phyloP scores from a whole-genome alignment of 2,329 filamentous ascomycete species.

The Paraphoma sp. region DNA sequence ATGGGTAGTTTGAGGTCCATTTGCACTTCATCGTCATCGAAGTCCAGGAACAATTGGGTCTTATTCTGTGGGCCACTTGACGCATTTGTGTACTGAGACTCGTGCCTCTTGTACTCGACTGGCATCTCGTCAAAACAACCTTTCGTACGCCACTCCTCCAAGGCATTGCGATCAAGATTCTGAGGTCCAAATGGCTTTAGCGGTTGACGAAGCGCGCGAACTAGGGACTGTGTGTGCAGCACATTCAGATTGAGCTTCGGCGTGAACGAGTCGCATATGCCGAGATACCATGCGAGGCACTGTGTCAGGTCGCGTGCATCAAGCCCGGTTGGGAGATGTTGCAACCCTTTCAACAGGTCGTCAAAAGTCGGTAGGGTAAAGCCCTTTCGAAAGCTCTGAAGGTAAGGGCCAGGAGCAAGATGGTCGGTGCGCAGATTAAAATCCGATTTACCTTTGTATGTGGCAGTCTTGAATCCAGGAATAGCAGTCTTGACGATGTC shows the following conservation, averaged over 20 bases:
- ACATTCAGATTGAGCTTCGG: constrained; percentile 34
- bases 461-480: constrained; percentile 13
- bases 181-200: constrained; percentile 18
- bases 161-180: constrained; percentile 25
- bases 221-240: constrained; percentile 31
- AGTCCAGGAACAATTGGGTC: constrained; percentile 13
- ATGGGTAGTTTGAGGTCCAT: constrained; percentile 13
- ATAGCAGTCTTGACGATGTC: constrained; percentile 15
- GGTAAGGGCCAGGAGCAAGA: constrained; percentile 8
- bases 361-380: constrained; percentile 25
- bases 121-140: constrained; percentile 12
- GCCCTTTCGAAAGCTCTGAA: constrained; percentile 6
- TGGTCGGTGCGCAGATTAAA: constrained; percentile 17
- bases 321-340: constrained; percentile 21
- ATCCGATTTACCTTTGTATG: constrained; percentile 18
- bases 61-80: background rate
- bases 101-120: constrained; percentile 1
- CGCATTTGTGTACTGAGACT: background rate
- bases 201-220: constrained; percentile 22
- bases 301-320: constrained; percentile 29
- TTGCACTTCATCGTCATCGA: constrained; percentile 7
- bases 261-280: constrained; percentile 16
- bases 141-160: constrained; percentile 27
- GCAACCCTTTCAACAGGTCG: constrained; percentile 27
- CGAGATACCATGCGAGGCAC: constrained; percentile 29